A percentile compares a stretch with the other conserved stretches of the same genome.
Conservation (phyloP, 805 yeast genomes). For the Pichia phayaonensis region DNA sequence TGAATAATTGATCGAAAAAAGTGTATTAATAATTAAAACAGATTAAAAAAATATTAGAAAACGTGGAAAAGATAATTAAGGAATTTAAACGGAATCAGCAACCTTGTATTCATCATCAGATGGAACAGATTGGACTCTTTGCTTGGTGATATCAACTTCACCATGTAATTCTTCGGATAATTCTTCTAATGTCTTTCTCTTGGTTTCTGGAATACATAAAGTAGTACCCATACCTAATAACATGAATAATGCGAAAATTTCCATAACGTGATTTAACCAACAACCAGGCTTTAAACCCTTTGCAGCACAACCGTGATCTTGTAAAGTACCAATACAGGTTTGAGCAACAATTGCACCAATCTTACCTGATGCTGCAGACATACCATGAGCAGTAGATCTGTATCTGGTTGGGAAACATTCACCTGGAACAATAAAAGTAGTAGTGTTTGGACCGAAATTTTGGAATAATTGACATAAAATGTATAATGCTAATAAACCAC, state of each 20-base stretch:
- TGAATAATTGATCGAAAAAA: no score
- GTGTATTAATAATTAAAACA: no score
- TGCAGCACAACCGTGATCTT: constrained; percentile 66
- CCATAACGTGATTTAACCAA: constrained; percentile 88
- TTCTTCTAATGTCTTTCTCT: constrained; percentile 83
- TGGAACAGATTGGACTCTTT: constrained; percentile 14
- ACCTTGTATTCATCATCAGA: constrained; percentile 23
- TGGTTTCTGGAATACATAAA: constrained; percentile 77
- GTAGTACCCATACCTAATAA: constrained; percentile 62
- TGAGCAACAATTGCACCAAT: constrained; percentile 90
- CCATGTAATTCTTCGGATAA: constrained; percentile 75
- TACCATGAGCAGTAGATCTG: constrained; percentile 92
- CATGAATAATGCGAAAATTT: constrained; percentile 89
- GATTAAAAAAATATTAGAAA: neutral
- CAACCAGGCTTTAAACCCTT: constrained; percentile 45
- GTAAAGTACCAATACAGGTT: constrained; percentile 76
- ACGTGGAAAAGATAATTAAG: neutral
- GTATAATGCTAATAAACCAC: constrained; percentile 70
- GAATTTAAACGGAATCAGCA: constrained; percentile 14
- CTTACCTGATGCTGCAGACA: constrained; percentile 87
- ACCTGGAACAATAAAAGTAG: constrained; percentile 87
- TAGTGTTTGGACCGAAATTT: constrained; percentile 90
- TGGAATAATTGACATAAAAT: constrained; percentile 80
- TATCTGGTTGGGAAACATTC: constrained; percentile 91
- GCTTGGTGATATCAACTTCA: constrained; percentile 44